Conservation (phyloP, 148 eudicot genomes). For the Cornus florida region DNA sequence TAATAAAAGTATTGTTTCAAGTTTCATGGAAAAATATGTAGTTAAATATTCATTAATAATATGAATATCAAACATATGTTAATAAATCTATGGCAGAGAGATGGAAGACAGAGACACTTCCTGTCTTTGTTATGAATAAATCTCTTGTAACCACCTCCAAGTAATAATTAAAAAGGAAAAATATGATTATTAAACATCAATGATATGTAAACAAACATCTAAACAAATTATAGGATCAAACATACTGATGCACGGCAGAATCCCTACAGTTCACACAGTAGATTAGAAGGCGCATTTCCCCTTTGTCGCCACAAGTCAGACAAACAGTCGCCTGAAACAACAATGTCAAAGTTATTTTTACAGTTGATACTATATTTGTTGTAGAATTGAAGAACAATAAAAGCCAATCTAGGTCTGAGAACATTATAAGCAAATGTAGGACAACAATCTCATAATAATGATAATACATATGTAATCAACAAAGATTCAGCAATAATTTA, state of each 20-base stretch:
- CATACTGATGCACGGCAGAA: conserved; percentile 38
- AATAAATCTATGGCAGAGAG: too few species aligned
- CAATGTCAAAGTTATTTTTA: not conserved
- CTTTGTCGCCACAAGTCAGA: conserved; percentile 36
- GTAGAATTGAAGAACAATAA: not conserved
- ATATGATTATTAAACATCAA: not conserved
- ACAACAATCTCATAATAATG: not conserved
- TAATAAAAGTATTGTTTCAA: too few species aligned
- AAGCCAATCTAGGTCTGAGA: too few species aligned
- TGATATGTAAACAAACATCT: not conserved
- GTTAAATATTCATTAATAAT: not conserved
- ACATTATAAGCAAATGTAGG: not conserved
- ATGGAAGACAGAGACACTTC: too few species aligned
- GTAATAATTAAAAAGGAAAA: too few species aligned
- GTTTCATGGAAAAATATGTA: not conserved
- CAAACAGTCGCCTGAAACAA: conserved; percentile 31
- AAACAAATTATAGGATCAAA: conserved; percentile 4
- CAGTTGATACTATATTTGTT: not conserved
- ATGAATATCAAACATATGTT: too few species aligned
- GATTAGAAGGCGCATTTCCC: conserved; percentile 27
- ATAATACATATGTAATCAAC: not conserved
- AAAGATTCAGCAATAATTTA: not conserved
- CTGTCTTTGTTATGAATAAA: too few species aligned
- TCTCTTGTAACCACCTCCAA: too few species aligned
- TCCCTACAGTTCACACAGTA: conserved; percentile 27